A percentile compares a stretch with the other conserved stretches of the same genome.
These are phyloP conservation scores for Infundibulicybe gibba DNA, from an alignment of 768 basidiomycete species.

Conservation along the genomic window DNA sequence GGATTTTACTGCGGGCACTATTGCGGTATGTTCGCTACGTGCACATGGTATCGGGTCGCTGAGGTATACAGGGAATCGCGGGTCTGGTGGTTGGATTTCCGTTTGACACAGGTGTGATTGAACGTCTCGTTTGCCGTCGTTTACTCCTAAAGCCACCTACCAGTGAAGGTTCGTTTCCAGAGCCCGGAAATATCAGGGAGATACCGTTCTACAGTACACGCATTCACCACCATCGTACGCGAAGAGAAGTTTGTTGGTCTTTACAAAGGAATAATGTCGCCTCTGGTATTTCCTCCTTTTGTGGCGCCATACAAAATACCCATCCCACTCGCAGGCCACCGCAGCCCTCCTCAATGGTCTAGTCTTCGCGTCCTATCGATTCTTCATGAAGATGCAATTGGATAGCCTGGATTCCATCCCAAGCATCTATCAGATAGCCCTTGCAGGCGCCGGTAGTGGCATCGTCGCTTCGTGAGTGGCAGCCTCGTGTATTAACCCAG, in stretches of 20 bases:
- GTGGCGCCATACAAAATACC: no score
- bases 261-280: conserved; percentile 77
- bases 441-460: conserved; percentile 82
- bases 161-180: conserved; percentile 83
- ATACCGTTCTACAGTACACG: conserved; percentile 62
- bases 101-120: conserved; percentile 59
- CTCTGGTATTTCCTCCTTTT: conserved; percentile 54
- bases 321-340: conserved; percentile 41
- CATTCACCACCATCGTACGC: conserved; percentile 60
- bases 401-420: conserved; percentile 45
- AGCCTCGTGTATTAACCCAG: conserved; percentile 2
- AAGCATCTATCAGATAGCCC: conserved; percentile 63
- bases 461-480: conserved; percentile 69
- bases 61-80: conserved; percentile 46
- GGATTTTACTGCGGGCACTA: conserved; percentile 78
- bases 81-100: conserved; percentile 73
- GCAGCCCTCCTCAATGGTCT: conserved; percentile 81
- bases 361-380: conserved; percentile 82
- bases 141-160: background rate
- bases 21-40: background rate
- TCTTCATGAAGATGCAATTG: conserved; percentile 69
- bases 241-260: conserved; percentile 69
- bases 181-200: conserved; percentile 50
- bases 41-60: background rate
- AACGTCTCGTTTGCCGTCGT: background rate